These are phyloP conservation scores for Oehlia diaphana DNA, from an alignment of 192 early-diverging fungal genomes.

Conservation along the genomic window DNA sequence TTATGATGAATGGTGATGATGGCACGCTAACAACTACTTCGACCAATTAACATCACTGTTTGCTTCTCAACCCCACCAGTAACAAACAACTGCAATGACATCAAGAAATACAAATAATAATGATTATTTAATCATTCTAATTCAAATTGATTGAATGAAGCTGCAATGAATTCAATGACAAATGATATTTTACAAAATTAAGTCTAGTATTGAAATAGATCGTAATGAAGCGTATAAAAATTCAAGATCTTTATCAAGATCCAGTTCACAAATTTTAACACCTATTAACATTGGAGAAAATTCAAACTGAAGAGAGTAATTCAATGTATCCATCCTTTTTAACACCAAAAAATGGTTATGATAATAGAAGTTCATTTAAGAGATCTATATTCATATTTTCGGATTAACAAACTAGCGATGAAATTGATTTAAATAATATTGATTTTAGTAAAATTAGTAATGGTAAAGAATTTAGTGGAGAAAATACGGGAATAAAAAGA, in stretches of 20 bases:
- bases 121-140: no score
- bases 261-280: background rate
- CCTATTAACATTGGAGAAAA: background rate
- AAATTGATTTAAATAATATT: no score
- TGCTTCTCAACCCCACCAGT: background rate
- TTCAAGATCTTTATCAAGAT: background rate
- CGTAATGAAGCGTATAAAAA: background rate
- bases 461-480: no score
- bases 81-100: no score
- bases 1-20: no score
- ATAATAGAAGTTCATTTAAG: background rate
- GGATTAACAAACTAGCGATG: background rate
- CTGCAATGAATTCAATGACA: no score
- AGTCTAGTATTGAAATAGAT: no score
- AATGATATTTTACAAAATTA: no score
- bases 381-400: background rate
- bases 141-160: no score
- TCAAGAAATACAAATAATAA: no score
- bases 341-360: background rate
- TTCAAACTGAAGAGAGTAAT: background rate
- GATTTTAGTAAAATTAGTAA: no score
- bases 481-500: no score
- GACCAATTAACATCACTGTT: background rate
- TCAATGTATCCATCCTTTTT: background rate
- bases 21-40: background rate